These are phyloP conservation scores for Purpureocillium takamizusanense DNA, from an alignment of 2,329 filamentous ascomycete species.

Conservation along the genomic window DNA sequence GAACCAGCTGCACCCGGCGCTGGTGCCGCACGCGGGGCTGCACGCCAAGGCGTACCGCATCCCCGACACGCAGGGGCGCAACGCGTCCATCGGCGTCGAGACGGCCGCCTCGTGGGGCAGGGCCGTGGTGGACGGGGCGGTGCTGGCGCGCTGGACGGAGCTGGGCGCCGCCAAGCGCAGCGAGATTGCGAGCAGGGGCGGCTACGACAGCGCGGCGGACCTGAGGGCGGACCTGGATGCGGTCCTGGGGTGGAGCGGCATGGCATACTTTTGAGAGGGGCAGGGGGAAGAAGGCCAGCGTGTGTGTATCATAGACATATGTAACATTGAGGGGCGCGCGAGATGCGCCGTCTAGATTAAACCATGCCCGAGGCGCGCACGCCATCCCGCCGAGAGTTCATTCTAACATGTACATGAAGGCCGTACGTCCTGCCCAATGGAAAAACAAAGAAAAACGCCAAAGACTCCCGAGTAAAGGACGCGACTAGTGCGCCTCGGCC, in stretches of 20 bases:
- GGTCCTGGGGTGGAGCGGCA: constrained; percentile 52
- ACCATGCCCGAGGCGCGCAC: too few species aligned
- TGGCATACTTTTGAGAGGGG: constrained; percentile 43
- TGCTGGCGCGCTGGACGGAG: constrained; percentile 69
- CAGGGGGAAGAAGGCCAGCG: too few species aligned
- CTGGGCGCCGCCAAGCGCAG: constrained; percentile 59
- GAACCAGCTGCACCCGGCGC: constrained; percentile 66
- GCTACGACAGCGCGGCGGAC: constrained; percentile 54
- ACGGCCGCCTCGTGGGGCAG: constrained; percentile 46
- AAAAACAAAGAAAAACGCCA: not conserved
- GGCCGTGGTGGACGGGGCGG: constrained; percentile 68
- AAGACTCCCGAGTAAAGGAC: too few species aligned
- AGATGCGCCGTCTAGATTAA: too few species aligned
- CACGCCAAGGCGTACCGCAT: constrained; percentile 75
- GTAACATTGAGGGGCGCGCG: too few species aligned
- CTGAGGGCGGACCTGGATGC: constrained; percentile 62
- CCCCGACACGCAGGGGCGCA: constrained; percentile 35
- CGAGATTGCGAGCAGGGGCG: constrained; percentile 68
- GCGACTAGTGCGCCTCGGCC: constrained; percentile 7
- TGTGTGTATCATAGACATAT: not conserved
- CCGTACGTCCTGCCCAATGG: too few species aligned
- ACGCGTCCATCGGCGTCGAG: constrained; percentile 42
- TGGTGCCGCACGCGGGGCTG: constrained; percentile 69
- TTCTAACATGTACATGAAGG: too few species aligned
- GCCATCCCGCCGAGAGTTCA: too few species aligned